Percentiles rank a stretch among this genome's conserved stretches.
Evolutionary conservation across 805 yeast genomes (phyloP).

Genomic region (Yarrowia deformans): DNA sequence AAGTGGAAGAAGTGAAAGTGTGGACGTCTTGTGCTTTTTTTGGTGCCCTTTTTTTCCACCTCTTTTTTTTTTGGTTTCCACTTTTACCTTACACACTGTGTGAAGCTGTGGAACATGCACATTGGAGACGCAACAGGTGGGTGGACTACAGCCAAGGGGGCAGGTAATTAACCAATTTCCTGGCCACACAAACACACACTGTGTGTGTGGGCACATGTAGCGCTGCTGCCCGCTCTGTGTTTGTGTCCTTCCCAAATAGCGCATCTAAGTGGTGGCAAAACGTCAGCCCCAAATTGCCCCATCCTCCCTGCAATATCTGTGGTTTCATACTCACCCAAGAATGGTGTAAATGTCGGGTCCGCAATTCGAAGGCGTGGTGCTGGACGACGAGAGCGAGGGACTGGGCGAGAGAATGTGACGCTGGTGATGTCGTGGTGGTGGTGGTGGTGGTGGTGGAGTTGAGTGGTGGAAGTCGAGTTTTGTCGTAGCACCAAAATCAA

Average conservation of each 20-base stretch:
- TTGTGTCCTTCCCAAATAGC: not conserved
- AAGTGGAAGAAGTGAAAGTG: no score
- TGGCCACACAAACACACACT: not conserved
- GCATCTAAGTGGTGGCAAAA: not conserved
- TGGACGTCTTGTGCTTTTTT: no score
- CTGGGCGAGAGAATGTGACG: slow-evolving; percentile 5
- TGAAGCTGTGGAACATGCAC: slow-evolving; percentile 6
- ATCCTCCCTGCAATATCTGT: no score
- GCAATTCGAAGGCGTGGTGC: slow-evolving; percentile 7
- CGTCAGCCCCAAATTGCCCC: no score
- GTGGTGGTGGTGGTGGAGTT: no score
- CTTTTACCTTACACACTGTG: not conserved
- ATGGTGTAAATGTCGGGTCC: slow-evolving; percentile 20
- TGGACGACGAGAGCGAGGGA: slow-evolving; percentile 8
- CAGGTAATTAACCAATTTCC: slow-evolving; percentile 18
- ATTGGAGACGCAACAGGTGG: not conserved
- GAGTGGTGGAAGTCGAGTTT: no score
- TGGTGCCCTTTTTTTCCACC: not conserved
- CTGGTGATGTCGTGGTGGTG: no score
- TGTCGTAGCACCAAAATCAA: no score
- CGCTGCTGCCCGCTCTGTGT: not conserved
- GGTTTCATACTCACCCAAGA: slow-evolving; percentile 31
- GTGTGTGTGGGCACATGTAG: no score
- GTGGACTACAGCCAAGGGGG: not conserved
- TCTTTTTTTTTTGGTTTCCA: not conserved